Evolutionary conservation across 345 rosid genomes (phyloP).

Genomic region (Mercurialis annua): DNA sequence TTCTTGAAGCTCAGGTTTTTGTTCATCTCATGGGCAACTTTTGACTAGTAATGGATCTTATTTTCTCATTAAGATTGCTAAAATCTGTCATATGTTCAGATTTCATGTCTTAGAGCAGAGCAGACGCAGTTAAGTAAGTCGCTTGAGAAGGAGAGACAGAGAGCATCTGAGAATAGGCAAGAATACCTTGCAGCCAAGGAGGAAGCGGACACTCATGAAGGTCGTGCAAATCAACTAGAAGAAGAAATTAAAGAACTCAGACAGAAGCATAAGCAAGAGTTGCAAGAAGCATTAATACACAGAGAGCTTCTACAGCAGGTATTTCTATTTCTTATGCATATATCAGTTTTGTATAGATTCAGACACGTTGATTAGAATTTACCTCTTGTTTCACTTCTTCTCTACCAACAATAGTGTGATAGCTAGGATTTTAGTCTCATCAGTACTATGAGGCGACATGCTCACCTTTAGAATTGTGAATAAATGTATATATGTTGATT

Average conservation of each 20-base stretch:
- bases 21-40: conserved; percentile 13
- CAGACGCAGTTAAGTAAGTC: conserved; percentile 90
- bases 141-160: conserved; percentile 95
- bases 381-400: not conserved
- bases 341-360: not conserved
- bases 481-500: not conserved
- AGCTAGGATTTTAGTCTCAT: conserved; percentile 1
- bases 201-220: conserved; percentile 94
- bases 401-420: not conserved
- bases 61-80: conserved; percentile 24
- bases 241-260: conserved; percentile 75
- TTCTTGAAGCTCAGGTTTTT: conserved; percentile 95
- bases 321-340: conserved; percentile 14
- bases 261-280: conserved; percentile 83
- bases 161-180: conserved; percentile 96
- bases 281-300: conserved; percentile 74
- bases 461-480: not conserved
- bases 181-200: conserved; percentile 97
- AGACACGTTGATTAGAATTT: not conserved
- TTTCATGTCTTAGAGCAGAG: conserved; percentile 94
- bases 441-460: not conserved
- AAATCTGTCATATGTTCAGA: conserved; percentile 46
- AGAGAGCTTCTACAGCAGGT: conserved; percentile 90
- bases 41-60: conserved; percentile 9
- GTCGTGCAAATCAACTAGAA: conserved; percentile 84